Base-by-base conservation (phyloP, 1,284 basidiomycete species). In the Rhodotorula sp. region DNA sequence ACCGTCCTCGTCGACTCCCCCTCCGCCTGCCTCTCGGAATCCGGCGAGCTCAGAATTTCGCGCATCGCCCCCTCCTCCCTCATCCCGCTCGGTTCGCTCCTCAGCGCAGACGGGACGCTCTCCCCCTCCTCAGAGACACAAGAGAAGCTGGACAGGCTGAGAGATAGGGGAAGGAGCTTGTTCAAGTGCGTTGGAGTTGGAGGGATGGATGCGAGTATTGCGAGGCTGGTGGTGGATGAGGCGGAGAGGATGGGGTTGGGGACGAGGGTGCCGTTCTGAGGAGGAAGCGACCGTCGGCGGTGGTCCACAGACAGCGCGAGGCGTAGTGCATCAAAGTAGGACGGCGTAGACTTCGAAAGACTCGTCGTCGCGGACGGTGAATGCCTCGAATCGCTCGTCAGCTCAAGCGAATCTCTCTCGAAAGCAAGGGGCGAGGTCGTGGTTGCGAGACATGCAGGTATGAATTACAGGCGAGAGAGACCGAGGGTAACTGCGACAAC, bases 181-280 rank as follows among this genome's bases (percentile, higher is more conserved):
- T 75, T 70, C 64, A 77, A 77, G 67, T 73, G 71, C 22, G 75
- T 77, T 11, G 76, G 76, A 6, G 65, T 77, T 8, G 76, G 76
- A 4, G 71, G 67, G 26, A 77, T 77, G 76, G 76, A 77, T 57
- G 73, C 72, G 18, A 73, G 71, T 0, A 70, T 77, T 18, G 69
- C 76, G 37, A 59, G 54, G 15, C 28, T 74, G 4, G 64, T 76
- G 1, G 70, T 76, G 15, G 59, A 70, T 8, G 62, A 61, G 50
- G 75, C 75, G 18, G 60, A 61, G 48, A 52, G 65, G 44, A 51
- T 28, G 6, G 67, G 65, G 16, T 15, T 70, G 15, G 73, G 70
- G 2, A 20, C 56, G 5, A 10, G 28, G 10, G 69, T 70, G 16
- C 28, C 56, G 1, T 73, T 75, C 54, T 75, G 58, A 68, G 34